Evolutionary conservation across 371 early-diverging fungal genomes (phyloP).

Genomic region (Zychaea mexicana): DNA sequence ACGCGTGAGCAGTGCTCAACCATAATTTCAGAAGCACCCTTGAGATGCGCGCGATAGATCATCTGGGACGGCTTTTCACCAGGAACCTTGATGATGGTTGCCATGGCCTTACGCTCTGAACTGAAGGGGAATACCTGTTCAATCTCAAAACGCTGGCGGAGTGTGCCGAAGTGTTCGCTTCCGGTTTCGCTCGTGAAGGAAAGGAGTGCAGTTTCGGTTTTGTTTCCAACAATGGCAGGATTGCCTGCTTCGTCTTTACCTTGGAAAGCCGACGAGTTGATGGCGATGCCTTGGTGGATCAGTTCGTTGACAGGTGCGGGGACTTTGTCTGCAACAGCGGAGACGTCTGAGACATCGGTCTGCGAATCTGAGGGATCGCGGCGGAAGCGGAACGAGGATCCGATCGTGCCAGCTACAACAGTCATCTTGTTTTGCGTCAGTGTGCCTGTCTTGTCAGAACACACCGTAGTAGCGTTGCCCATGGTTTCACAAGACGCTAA

Average conservation of each 20-base stretch:
- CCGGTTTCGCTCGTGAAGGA: conserved; percentile 58
- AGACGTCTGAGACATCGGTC: conserved; percentile 38
- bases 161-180: conserved; percentile 44
- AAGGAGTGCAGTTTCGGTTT: conserved; percentile 88
- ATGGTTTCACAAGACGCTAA: conserved; percentile 94
- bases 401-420: conserved; percentile 72
- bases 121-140: conserved; percentile 79
- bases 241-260: conserved; percentile 62
- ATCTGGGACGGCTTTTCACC: conserved; percentile 13
- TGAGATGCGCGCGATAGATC: conserved; percentile 69
- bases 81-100: conserved; percentile 67
- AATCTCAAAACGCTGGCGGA: conserved; percentile 51
- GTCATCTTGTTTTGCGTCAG: conserved; percentile 91
- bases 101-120: conserved; percentile 87
- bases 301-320: conserved; percentile 41
- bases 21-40: conserved; percentile 91
- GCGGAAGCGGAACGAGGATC: conserved; percentile 41
- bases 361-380: conserved; percentile 31
- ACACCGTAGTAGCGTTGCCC: conserved; percentile 91
- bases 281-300: conserved; percentile 65
- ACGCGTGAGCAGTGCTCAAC: conserved; percentile 43
- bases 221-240: conserved; percentile 65
- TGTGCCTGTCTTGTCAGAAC: conserved; percentile 93
- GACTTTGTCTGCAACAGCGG: conserved; percentile 23
- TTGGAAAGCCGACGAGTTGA: conserved; percentile 74